These are phyloP conservation scores for Hericium coralloides DNA, from an alignment of 768 basidiomycete species.

Conservation along the genomic window DNA sequence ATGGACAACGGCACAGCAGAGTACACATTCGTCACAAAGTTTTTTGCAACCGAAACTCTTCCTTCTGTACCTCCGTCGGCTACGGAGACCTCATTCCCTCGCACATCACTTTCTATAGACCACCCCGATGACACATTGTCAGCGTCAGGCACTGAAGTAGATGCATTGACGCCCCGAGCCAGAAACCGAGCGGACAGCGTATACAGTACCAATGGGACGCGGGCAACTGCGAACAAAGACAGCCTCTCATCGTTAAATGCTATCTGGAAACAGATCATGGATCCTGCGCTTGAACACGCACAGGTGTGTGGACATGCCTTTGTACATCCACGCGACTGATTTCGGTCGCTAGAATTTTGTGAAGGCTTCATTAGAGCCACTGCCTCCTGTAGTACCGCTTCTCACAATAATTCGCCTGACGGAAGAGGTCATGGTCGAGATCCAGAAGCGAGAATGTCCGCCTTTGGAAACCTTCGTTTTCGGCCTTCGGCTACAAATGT, in stretches of 20 bases:
- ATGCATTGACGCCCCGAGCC: conserved; percentile 23
- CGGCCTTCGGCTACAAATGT: conserved; percentile 74
- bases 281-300: conserved; percentile 82
- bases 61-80: background rate
- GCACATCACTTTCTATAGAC: conserved; percentile 24
- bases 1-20: conserved; percentile 94
- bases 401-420: conserved; percentile 89
- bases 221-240: conserved; percentile 31
- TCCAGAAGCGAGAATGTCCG: conserved; percentile 68
- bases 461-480: conserved; percentile 81
- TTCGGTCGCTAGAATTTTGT: conserved; percentile 49
- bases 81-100: too few relatives aligned
- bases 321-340: background rate
- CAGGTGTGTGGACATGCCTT: conserved; percentile 38
- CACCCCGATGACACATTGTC: conserved; percentile 19
- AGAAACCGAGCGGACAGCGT: conserved; percentile 19
- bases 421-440: conserved; percentile 67
- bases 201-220: conserved; percentile 27
- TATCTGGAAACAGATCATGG: conserved; percentile 90
- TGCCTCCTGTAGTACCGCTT: conserved; percentile 67
- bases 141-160: conserved; percentile 41
- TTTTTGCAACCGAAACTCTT: conserved; percentile 46
- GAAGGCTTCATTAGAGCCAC: conserved; percentile 57
- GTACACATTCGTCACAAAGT: conserved; percentile 77
- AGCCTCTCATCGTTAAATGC: conserved; percentile 50